Base-by-base conservation (phyloP, 2,329 filamentous ascomycete genomes). In the Talaromyces sp. region DNA sequence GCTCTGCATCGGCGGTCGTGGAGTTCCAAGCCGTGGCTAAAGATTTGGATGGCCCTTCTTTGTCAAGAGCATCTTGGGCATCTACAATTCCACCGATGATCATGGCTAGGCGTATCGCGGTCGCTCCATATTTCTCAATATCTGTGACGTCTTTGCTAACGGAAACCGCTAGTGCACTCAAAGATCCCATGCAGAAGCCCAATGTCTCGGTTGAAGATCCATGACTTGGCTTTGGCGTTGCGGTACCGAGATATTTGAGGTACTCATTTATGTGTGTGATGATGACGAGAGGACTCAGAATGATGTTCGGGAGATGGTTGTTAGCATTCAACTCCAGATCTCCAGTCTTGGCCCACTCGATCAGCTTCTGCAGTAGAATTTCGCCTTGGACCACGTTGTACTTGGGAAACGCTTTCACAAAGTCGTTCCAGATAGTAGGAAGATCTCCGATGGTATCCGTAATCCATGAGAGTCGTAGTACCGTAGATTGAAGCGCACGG, bases 111-210 rank as follows among this genome's bases (percentile, higher is more conserved):
- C 75, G 68, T 2, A 79, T 48, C 0, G 76, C 76, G 0, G 64
- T 67, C 2, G 73, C 68, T 0, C 71, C 75, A 59, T 76, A 69
- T 7, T 63, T 57, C 28, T 67, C 50, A n/a, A 79, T 63, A 1
- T 76, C 65, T 0, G 57, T 37, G 1, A 51, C 45, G 28, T 63
- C 69, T 1, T 41, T 8, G 15, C 71, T 63, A 59, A 68, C 64
- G 0, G 75, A 65, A 0, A 76, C 71, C 0, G 74, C 73, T 11
- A 72, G 56, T 6, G 77, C 72, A 40, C 62, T 69, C n/a, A 79
- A 52, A 1, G 77, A 54, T 0, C 77, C 76, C 1, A 69, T 70
- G 36, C 77, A 79, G 53, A 78, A 72, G 0, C 77, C 77, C 0
- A 72, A 39, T 1, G 66, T 66, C 61, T 69, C 65, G 2, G 57